A percentile compares a stretch with the other conserved stretches of the same genome.
Conservation (phyloP, 768 basidiomycete genomes). For the Mycena metata region DNA sequence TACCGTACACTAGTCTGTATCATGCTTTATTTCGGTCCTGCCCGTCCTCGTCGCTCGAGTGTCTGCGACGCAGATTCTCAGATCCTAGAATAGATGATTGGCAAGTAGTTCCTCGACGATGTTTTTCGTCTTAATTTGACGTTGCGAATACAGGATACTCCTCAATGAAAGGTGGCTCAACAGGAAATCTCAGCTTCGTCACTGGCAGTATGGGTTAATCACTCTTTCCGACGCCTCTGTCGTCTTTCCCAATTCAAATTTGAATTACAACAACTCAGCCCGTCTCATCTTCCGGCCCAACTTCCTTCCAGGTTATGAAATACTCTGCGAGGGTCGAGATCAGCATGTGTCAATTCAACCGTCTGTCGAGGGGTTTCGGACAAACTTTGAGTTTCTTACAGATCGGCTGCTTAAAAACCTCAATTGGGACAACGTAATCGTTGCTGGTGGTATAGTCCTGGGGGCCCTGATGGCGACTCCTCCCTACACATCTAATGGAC, state of each 20-base stretch:
- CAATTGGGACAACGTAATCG: slow-evolving; percentile 22
- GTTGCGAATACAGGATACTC: slow-evolving; percentile 6
- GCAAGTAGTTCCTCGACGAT: not conserved
- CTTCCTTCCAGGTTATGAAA: not conserved
- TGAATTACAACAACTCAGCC: not conserved
- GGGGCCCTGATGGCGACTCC: not conserved
- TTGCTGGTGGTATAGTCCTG: slow-evolving; percentile 26
- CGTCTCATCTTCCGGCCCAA: slow-evolving; percentile 1
- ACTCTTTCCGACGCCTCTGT: slow-evolving; percentile 4
- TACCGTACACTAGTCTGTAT: not conserved
- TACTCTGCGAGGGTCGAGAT: not conserved
- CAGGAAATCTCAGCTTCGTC: not conserved
- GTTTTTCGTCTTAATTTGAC: not conserved
- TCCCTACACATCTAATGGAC: not conserved
- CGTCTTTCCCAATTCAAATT: not conserved
- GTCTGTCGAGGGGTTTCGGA: not conserved
- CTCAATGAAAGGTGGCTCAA: slow-evolving; percentile 14
- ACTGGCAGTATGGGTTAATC: slow-evolving; percentile 14
- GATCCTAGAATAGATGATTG: slow-evolving; percentile 12
- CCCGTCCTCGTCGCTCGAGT: not conserved
- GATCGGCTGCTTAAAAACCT: slow-evolving; percentile 7
- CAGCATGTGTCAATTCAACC: slow-evolving; percentile 10
- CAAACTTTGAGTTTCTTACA: not conserved
- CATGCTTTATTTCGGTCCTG: not conserved
- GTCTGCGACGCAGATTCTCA: not conserved